phyloP scores from a whole-genome alignment of 148 eudicot species.

The Rhododendron kiyosumense region DNA sequence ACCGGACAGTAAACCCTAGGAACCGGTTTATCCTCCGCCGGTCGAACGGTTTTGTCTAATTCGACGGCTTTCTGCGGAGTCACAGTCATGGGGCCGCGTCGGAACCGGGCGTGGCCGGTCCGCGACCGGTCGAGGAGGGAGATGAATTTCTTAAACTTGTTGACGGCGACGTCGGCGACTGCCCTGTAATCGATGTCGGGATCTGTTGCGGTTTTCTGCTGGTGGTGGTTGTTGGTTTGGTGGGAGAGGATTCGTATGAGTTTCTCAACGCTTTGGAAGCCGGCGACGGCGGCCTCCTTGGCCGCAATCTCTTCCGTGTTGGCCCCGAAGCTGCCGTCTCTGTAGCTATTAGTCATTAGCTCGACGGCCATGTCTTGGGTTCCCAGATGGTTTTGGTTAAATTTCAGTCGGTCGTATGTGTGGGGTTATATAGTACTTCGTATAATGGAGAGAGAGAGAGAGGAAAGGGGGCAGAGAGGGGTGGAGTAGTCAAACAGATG shows the following conservation, averaged over 20 bases:
- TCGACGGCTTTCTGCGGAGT: constrained; percentile 1
- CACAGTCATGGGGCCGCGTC: constrained; percentile 53
- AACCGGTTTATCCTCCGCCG: constrained; percentile 15
- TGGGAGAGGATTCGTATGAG: constrained; percentile 63
- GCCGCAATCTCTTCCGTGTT: constrained; percentile 60
- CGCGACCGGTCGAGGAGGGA: constrained; percentile 61
- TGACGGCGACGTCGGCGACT: constrained; percentile 76
- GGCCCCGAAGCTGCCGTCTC: constrained; percentile 18
- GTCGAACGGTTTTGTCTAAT: background rate
- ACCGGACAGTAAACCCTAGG: constrained; percentile 3
- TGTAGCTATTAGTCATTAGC: constrained; percentile 44
- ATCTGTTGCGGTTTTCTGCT: background rate
- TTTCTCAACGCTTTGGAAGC: constrained; percentile 76
- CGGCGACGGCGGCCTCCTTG: constrained; percentile 71
- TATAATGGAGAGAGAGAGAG: background rate
- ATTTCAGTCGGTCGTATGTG: too few relatives aligned
- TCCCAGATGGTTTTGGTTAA: background rate
- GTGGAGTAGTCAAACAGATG: constrained; percentile 26
- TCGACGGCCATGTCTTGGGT: constrained; percentile 57
- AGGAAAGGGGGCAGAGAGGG: background rate
- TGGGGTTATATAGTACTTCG: background rate
- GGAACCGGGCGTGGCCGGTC: constrained; percentile 93
- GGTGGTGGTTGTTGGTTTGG: constrained; percentile 17
- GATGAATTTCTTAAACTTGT: constrained; percentile 75
- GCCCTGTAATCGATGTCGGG: constrained; percentile 45